phyloP scores from a whole-genome alignment of 1,139 yeast species.

The Debaryomyces subglobosus region DNA sequence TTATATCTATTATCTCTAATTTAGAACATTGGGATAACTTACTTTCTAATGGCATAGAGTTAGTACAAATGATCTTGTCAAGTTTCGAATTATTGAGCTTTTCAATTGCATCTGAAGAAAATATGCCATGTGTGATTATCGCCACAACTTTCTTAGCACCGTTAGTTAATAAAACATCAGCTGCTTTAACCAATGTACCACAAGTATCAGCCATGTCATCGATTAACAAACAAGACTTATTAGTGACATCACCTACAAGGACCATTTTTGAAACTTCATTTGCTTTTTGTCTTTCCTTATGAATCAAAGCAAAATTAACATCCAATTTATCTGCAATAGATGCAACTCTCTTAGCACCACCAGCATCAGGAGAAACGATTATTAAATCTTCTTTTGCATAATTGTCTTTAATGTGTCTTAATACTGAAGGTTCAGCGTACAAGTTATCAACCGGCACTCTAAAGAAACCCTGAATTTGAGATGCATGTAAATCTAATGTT shows the following conservation, averaged over 20 bases:
- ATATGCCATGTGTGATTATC: conserved; percentile 92
- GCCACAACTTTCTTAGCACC: conserved; percentile 88
- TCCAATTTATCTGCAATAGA: conserved; percentile 91
- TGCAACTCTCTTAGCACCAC: conserved; percentile 98
- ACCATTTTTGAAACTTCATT: conserved; percentile 96
- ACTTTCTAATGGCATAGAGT: conserved; percentile 89
- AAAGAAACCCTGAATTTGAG: conserved; percentile 97
- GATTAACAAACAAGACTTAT: conserved; percentile 84
- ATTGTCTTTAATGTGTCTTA: conserved; percentile 80
- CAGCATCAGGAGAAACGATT: conserved; percentile 96
- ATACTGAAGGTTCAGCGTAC: conserved; percentile 94
- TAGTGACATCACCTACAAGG: conserved; percentile 90
- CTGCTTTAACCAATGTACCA: conserved; percentile 95
- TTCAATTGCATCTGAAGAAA: conserved; percentile 84
- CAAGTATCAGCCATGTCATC: conserved; percentile 99
- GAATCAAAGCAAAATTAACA: conserved; percentile 92
- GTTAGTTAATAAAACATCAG: conserved; percentile 81
- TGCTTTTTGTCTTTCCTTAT: conserved; percentile 94
- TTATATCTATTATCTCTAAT: conserved; percentile 80
- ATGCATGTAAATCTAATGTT: conserved; percentile 96
- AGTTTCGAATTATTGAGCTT: conserved; percentile 80
- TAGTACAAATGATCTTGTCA: conserved; percentile 86
- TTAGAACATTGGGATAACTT: conserved; percentile 71
- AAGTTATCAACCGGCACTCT: conserved; percentile 95
- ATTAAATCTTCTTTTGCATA: conserved; percentile 69